Percentiles rank a stretch among this genome's conserved stretches.
phyloP scores from a whole-genome alignment of 139 green algal genomes.

The Desmodesmus armatus region DNA sequence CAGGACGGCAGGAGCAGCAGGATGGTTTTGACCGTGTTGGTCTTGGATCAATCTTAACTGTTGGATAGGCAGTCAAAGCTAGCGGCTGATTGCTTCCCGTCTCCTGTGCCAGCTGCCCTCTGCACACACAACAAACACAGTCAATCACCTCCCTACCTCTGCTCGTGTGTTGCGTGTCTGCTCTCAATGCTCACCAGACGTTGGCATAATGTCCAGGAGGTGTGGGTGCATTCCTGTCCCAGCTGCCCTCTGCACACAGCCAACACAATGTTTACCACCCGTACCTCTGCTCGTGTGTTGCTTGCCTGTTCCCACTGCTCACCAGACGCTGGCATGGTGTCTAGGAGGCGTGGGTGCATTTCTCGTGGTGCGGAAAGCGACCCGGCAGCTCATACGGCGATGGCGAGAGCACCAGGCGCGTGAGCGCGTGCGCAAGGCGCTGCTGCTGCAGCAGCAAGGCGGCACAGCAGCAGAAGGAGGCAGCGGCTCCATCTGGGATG shows the following conservation, averaged over 20 bases:
- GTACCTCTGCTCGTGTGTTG: too few species aligned
- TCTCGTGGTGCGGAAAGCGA: constrained; percentile 35
- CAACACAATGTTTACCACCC: too few species aligned
- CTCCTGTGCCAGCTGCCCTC: too few species aligned
- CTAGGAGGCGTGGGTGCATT: constrained; percentile 29
- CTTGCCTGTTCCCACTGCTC: too few species aligned
- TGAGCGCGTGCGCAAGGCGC: constrained; percentile 20
- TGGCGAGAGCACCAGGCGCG: constrained; percentile 29
- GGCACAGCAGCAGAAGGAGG: neutral
- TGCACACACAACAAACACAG: too few species aligned
- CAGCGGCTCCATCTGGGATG: neutral
- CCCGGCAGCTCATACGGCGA: neutral
- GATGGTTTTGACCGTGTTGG: neutral
- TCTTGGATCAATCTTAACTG: neutral
- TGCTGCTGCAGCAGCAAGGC: neutral
- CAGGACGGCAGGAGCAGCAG: too few species aligned
- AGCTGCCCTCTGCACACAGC: too few species aligned
- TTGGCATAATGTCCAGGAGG: constrained; percentile 31
- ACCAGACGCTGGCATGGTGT: constrained; percentile 22
- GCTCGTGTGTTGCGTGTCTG: too few species aligned
- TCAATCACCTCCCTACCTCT: too few species aligned
- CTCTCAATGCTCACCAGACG: too few species aligned
- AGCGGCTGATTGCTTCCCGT: too few species aligned
- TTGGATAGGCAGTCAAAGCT: neutral
- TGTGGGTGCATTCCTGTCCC: constrained; percentile 9